These are phyloP conservation scores for Fusarium tricinctum DNA, from an alignment of 2,329 filamentous ascomycete genomes.

Conservation along the genomic window DNA sequence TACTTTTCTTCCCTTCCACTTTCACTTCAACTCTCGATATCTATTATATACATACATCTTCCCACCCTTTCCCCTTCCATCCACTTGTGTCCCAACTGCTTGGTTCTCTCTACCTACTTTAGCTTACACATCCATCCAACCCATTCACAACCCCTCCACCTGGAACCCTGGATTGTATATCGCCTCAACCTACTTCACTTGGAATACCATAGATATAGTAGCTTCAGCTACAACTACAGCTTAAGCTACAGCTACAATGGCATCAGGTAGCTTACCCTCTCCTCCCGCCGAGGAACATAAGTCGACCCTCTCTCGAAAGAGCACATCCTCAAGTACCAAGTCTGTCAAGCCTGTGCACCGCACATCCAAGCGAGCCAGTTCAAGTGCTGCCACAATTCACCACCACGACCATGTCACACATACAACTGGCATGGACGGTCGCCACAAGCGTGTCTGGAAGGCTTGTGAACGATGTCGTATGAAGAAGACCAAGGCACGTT, in stretches of 20 bases:
- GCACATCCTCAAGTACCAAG: constrained; percentile 59
- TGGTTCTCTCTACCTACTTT: constrained; percentile 30
- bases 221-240: constrained; percentile 50
- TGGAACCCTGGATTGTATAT: constrained; percentile 27
- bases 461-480: constrained; percentile 76
- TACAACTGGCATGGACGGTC: constrained; percentile 62
- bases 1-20: constrained; percentile 30
- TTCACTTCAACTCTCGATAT: constrained; percentile 20
- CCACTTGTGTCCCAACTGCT: constrained; percentile 33
- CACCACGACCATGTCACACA: constrained; percentile 57
- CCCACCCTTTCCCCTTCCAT: constrained; percentile 7
- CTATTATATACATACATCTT: constrained; percentile 43
- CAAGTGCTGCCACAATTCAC: constrained; percentile 53
- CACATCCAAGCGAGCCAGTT: constrained; percentile 64
- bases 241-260: constrained; percentile 58
- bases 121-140: constrained; percentile 36
- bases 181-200: constrained; percentile 21
- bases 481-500: constrained; percentile 76
- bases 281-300: constrained; percentile 66
- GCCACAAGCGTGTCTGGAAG: constrained; percentile 76
- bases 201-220: constrained; percentile 25
- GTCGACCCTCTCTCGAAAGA: constrained; percentile 55
- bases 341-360: constrained; percentile 65
- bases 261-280: constrained; percentile 63
- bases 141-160: constrained; percentile 7